phyloP scores from a whole-genome alignment of 495 filamentous ascomycete species.

The Trichoderma orchidacearum region DNA sequence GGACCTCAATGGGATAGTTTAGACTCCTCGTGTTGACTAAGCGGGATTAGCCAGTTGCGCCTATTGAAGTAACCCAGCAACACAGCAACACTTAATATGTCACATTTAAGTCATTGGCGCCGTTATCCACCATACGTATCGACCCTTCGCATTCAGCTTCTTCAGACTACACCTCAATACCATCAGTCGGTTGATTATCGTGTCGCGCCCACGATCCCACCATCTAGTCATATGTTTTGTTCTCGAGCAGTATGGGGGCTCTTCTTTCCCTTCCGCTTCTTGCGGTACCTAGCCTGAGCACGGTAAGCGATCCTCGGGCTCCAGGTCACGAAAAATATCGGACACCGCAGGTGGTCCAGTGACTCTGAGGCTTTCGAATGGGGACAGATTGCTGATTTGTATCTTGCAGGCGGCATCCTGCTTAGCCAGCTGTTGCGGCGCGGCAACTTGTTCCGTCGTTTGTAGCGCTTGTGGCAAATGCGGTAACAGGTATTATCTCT shows the following conservation, averaged over 20 bases:
- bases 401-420: slow-evolving; percentile 53
- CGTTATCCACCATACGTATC: too few species aligned
- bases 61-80: too few species aligned
- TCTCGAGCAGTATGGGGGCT: slow-evolving; percentile 55
- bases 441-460: slow-evolving; percentile 85
- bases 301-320: slow-evolving; percentile 43
- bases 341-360: too few species aligned
- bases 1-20: too few species aligned
- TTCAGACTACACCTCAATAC: too few species aligned
- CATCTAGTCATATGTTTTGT: not conserved
- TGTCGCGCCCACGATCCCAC: not conserved
- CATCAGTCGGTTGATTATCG: not conserved
- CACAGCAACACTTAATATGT: too few species aligned
- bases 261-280: slow-evolving; percentile 80
- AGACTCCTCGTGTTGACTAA: too few species aligned
- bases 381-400: slow-evolving; percentile 2
- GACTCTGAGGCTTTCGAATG: too few species aligned
- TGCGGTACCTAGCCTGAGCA: slow-evolving; percentile 73
- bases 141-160: too few species aligned
- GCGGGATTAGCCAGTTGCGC: too few species aligned
- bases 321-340: too few species aligned
- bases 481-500: slow-evolving; percentile 62
- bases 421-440: slow-evolving; percentile 80
- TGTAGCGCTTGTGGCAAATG: slow-evolving; percentile 94
- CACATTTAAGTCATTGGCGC: too few species aligned